A percentile compares a stretch with the other conserved stretches of the same genome.
Evolutionary conservation across 495 filamentous ascomycete species (phyloP).

Genomic region (Umbilicaria muhlenbergii): DNA sequence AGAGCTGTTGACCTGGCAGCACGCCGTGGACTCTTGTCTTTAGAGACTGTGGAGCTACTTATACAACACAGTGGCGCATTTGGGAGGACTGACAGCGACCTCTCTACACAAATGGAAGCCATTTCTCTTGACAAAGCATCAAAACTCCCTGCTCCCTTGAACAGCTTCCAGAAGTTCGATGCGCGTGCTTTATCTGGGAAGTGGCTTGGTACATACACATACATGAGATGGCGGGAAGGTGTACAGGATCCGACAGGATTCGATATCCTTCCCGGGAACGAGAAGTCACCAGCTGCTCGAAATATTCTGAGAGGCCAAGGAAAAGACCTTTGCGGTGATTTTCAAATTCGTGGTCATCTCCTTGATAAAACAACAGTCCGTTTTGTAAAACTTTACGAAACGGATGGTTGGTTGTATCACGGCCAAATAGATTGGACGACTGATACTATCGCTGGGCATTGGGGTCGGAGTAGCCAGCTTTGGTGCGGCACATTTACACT

Average conservation of each 20-base stretch:
- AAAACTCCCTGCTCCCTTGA: too few species aligned
- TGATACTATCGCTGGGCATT: background rate
- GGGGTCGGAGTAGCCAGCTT: background rate
- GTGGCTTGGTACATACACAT: conserved; percentile 4
- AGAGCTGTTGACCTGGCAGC: conserved; percentile 1
- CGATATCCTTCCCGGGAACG: background rate
- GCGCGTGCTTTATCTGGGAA: background rate
- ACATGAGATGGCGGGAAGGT: background rate
- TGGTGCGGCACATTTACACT: too few species aligned
- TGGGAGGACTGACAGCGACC: too few species aligned
- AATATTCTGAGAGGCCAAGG: conserved; percentile 1
- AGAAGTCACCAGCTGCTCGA: background rate
- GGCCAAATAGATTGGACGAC: background rate
- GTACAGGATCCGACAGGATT: background rate
- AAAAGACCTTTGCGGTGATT: background rate
- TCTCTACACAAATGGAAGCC: too few species aligned
- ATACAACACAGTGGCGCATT: too few species aligned
- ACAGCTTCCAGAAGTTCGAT: too few species aligned
- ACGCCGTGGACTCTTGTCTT: background rate
- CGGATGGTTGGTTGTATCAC: background rate
- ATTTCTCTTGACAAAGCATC: too few species aligned
- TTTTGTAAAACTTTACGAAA: background rate
- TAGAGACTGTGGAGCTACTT: too few species aligned
- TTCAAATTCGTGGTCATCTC: background rate
- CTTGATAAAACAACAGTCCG: background rate